phyloP scores from a whole-genome alignment of 192 early-diverging fungal species.

The Linnemannia schmuckeri region DNA sequence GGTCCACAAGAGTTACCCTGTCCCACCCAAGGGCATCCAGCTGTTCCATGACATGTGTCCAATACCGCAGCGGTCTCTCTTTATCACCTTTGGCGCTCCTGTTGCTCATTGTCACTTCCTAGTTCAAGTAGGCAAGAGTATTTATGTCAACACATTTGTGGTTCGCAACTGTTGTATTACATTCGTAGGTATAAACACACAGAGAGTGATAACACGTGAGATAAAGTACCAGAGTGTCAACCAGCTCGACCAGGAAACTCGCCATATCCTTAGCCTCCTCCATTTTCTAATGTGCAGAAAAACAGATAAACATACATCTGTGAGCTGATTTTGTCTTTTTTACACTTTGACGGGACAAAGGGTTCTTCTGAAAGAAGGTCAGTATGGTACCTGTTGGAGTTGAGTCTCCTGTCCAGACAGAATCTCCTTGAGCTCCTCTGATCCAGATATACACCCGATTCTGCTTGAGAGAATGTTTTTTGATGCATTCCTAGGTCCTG shows the following conservation, averaged over 20 bases:
- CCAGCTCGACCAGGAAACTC: conserved; percentile 43
- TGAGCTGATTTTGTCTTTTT: neutral
- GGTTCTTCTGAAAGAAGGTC: neutral
- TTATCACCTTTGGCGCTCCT: neutral
- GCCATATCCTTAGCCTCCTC: conserved; percentile 32
- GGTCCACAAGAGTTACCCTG: conserved; percentile 18
- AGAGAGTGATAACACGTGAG: neutral
- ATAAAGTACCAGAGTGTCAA: conserved; percentile 6
- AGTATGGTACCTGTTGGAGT: conserved; percentile 37
- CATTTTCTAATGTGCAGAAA: conserved; percentile 30
- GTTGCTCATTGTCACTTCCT: conserved; percentile 39
- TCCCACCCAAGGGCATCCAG: conserved; percentile 46
- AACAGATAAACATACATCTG: neutral
- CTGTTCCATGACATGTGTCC: conserved; percentile 33
- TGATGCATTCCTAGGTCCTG: neutral
- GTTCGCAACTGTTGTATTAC: too few relatives aligned
- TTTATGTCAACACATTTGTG: too few relatives aligned
- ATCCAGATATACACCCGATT: conserved; percentile 21
- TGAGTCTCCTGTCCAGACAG: conserved; percentile 33
- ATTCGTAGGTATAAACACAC: neutral
- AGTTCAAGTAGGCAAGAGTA: neutral
- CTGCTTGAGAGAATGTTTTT: conserved; percentile 4
- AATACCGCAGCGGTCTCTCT: conserved; percentile 22
- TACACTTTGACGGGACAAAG: too few relatives aligned
- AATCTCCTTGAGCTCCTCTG: conserved; percentile 37